Base-by-base conservation (phyloP, 129 eudicot genomes). In the Kitagawia praeruptora region DNA sequence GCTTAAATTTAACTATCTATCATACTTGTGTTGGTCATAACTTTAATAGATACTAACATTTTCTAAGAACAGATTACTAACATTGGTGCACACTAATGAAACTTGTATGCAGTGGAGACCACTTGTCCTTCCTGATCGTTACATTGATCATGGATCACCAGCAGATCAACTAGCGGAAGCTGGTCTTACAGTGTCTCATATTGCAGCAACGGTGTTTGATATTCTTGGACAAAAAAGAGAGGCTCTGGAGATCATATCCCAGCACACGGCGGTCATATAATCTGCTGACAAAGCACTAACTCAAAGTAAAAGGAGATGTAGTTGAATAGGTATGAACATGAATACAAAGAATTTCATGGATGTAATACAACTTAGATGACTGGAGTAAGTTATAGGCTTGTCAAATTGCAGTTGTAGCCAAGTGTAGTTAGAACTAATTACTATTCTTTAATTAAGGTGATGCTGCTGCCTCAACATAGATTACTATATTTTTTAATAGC, bases 131-230 rank as follows among this genome's bases (percentile, higher is more conserved):
- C 98, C 98, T 0, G 98, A 93, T 82, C 83, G 91, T 67, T 93
- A 91, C 83, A 91, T 93, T 11, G 98, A 93, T 80, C 98, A 93
- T 18, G 97, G 97, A 70, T 86, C 98, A 3, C 97, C 97, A 0
- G 86, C 79, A 18, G 91, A 93, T 80, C 98, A 93, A 76, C 56
- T 93, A 75, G 89, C 79, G 1, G 89, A 89, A 76, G 98, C 98
- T 1, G 98, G 98, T 28, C 80, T 93, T 23, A 89, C 98, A 13
- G 89, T 96, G 45, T 87, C 92, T 21, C 98, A 93, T 77, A 93
- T 93, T 61, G 97, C 96, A 25, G 98, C 98, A 63, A 91, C 98
- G 3, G 90, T 93, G 54, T 93, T 91, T 78, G 91, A 87, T 58
- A 79, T 89, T 64, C 83, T 91, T 23, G 98, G 98, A 72, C 83